Evolutionary conservation across 2,329 filamentous ascomycete genomes (phyloP), one percentile per base, ranked within the genome.

Genomic region (Endothia cerciana): DNA sequence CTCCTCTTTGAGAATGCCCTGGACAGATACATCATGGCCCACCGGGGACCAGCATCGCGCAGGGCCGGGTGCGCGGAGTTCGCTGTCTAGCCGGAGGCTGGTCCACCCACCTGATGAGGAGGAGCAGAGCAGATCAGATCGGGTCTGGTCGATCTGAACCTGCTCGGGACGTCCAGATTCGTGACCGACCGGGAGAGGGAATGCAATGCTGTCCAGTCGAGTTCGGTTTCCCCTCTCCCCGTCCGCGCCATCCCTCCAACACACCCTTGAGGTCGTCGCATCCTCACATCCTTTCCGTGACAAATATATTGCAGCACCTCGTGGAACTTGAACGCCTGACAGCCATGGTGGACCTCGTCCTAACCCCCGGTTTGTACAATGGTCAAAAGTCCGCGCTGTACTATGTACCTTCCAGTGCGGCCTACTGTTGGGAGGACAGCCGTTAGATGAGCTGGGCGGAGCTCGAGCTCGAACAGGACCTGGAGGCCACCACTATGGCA

Each of bases 91-190:
- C 45, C 45, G n/a, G 45, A n/a, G 25, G 13, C 47, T 30, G 47
- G 33, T 22, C 15, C 13, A 28, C 28, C 22, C 25, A 51, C 47
- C 47, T 25, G 4, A 22, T 10, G 45, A 28, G 45, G 45, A 43
- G 38, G 38, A 40, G 40, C 13, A 41, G 40, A n/a, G n/a, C n/a
- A n/a, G 15, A 41, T 13, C 4, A 41, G 40, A 17, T 22, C 43
- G 43, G 43, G 19, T 4, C 45, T 49, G 45, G 11, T 36, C 33
- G 33, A 36, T 5, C 33, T 10, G 33, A 36, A n/a, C n/a, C n/a
- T n/a, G n/a, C 47, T 51, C 47, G 47, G 47, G 47, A 51, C 28
- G 47, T 17, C 25, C 47, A 51, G 4, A 51, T 51, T 51, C 22
- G 47, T 51, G 47, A 51, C 47, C 47, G 47, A 51, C 22, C 22